These are phyloP conservation scores for Volvariella surrecta DNA, from an alignment of 1,284 basidiomycete genomes.

Conservation along the genomic window DNA sequence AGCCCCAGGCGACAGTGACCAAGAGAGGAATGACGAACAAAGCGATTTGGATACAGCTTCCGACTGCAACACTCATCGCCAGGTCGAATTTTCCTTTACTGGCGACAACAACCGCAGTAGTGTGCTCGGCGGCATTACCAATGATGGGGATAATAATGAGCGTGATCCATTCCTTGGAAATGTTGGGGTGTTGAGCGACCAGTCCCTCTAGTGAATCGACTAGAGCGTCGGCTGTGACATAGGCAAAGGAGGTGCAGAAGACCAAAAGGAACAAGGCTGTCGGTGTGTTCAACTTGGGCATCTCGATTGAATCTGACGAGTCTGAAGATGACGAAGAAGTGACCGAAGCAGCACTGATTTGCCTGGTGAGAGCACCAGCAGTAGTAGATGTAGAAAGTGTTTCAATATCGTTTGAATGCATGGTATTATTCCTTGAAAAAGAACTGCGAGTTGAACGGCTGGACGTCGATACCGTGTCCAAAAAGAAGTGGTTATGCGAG, in stretches of 20 bases:
- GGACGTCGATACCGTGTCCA: constrained; percentile 28
- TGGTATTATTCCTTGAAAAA: constrained; percentile 4
- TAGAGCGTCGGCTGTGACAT: constrained; percentile 55
- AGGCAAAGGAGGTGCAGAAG: constrained; percentile 33
- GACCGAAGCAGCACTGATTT: constrained; percentile 14
- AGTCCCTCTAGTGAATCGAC: constrained; percentile 35
- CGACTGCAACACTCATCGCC: constrained; percentile 53
- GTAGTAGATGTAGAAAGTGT: no score
- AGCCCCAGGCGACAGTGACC: constrained; percentile 39
- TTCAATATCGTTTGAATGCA: background rate
- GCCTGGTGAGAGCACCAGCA: constrained; percentile 9
- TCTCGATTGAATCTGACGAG: constrained; percentile 21
- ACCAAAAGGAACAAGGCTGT: constrained; percentile 30
- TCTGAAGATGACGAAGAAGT: constrained; percentile 12
- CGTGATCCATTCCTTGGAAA: constrained; percentile 54
- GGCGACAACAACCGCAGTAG: constrained; percentile 59
- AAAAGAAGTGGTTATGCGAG: constrained; percentile 52
- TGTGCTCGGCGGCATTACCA: constrained; percentile 60
- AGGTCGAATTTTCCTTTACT: constrained; percentile 48
- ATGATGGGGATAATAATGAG: constrained; percentile 62
- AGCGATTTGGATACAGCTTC: constrained; percentile 62
- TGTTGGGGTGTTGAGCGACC: constrained; percentile 27
- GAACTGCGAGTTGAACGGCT: no score
- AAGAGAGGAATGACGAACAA: constrained; percentile 58
- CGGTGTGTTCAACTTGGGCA: constrained; percentile 36